These are phyloP conservation scores for Catunica adiposa DNA, from an alignment of 2,329 filamentous ascomycete species.

Conservation along the genomic window DNA sequence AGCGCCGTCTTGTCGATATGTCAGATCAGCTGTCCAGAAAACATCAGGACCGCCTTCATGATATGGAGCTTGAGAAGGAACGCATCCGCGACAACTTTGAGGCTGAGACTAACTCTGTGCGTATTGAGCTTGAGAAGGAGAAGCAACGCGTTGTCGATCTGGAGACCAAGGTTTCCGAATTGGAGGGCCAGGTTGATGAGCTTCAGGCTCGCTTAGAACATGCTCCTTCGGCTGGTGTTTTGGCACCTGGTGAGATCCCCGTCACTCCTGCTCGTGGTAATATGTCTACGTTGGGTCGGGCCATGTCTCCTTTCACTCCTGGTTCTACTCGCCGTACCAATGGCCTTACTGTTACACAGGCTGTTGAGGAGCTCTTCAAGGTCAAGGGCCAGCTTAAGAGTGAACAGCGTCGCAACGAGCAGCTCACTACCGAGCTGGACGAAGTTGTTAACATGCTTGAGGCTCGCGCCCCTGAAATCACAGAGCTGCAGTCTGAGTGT, in stretches of 20 bases:
- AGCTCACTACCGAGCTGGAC: slow-evolving; percentile 62
- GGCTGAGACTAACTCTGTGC: slow-evolving; percentile 38
- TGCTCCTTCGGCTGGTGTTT: slow-evolving; percentile 20
- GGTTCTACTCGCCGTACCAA: slow-evolving; percentile 39
- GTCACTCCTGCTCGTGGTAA: slow-evolving; percentile 43
- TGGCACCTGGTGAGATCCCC: slow-evolving; percentile 29
- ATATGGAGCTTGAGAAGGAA: slow-evolving; percentile 48
- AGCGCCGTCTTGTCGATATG: slow-evolving; percentile 65
- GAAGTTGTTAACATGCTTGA: slow-evolving; percentile 76
- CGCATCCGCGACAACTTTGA: slow-evolving; percentile 48
- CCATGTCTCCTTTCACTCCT: slow-evolving; percentile 48
- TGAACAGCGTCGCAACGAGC: slow-evolving; percentile 57
- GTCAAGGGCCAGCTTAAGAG: slow-evolving; percentile 56
- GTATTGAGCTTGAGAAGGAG: slow-evolving; percentile 40
- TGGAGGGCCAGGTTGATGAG: slow-evolving; percentile 38
- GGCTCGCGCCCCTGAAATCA: slow-evolving; percentile 70
- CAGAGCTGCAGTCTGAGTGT: slow-evolving; percentile 69
- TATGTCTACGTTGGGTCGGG: slow-evolving; percentile 34
- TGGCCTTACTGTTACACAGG: slow-evolving; percentile 42
- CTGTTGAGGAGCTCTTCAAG: slow-evolving; percentile 47
- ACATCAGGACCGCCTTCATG: slow-evolving; percentile 51
- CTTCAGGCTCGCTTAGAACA: slow-evolving; percentile 31
- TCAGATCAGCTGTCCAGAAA: slow-evolving; percentile 61
- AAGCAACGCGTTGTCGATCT: slow-evolving; percentile 30
- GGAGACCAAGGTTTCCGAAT: slow-evolving; percentile 32